Percentiles rank a stretch among this genome's conserved stretches.
These are phyloP conservation scores for Colletotrichum incanum DNA, from an alignment of 2,329 filamentous ascomycete genomes.

Conservation along the genomic window DNA sequence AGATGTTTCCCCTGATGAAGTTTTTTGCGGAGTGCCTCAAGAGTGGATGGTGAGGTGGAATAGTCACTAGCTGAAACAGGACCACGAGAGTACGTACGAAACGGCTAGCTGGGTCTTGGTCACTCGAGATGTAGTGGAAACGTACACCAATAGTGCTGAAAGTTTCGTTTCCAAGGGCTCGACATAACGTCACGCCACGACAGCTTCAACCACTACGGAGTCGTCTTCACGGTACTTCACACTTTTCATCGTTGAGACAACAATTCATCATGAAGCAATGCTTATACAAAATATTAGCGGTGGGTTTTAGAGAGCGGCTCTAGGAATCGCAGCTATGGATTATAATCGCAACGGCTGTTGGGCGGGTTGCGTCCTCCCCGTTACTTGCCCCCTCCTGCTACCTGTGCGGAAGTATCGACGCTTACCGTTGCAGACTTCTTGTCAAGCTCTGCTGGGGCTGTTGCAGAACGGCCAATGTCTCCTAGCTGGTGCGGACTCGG, in stretches of 20 bases:
- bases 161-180: not conserved
- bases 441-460: conserved; percentile 1
- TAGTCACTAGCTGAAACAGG: not conserved
- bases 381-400: not conserved
- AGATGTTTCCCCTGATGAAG: conserved; percentile 92
- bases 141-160: not conserved
- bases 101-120: not conserved
- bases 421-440: not conserved
- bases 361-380: not conserved
- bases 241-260: not conserved
- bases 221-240: too few relatives aligned
- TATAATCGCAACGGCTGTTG: conserved; percentile 28
- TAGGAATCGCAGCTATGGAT: conserved; percentile 4
- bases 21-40: conserved; percentile 79
- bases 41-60: conserved; percentile 44
- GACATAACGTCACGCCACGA: not conserved
- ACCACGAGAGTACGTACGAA: not conserved
- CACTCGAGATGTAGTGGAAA: not conserved
- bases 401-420: not conserved
- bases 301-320: conserved; percentile 1
- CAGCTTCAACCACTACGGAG: not conserved
- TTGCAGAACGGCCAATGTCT: conserved; percentile 12
- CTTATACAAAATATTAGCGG: conserved; percentile 13
- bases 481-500: not conserved
- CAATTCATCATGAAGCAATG: not conserved